These are phyloP conservation scores for Torrubiella hemipterigena DNA, from an alignment of 2,329 filamentous ascomycete species.

Conservation along the genomic window DNA sequence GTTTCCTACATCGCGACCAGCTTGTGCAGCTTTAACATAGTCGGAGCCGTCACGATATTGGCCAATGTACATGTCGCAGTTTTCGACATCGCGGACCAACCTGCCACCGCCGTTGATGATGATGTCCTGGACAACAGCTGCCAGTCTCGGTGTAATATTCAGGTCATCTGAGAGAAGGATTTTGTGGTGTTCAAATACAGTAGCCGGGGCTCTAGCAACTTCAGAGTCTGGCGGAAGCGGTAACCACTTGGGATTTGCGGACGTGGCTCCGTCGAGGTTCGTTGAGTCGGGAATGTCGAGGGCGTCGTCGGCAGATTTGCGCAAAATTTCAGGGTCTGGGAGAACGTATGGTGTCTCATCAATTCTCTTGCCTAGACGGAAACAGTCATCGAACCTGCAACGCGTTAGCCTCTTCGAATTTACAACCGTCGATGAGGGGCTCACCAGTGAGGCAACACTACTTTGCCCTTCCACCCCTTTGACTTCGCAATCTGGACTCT, in stretches of 20 bases:
- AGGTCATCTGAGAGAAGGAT: constrained; percentile 70
- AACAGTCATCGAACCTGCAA: constrained; percentile 83
- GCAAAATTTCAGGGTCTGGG: constrained; percentile 77
- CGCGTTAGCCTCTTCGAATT: no score
- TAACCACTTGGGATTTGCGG: constrained; percentile 29
- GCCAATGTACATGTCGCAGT: constrained; percentile 76
- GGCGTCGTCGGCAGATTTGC: constrained; percentile 39
- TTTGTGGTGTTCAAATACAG: constrained; percentile 66
- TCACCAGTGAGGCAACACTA: constrained; percentile 88
- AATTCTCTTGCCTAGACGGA: constrained; percentile 84
- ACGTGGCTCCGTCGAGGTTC: constrained; percentile 57
- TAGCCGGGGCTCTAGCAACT: constrained; percentile 39
- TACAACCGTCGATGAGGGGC: constrained; percentile 9
- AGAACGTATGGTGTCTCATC: constrained; percentile 77
- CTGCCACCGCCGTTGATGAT: constrained; percentile 60
- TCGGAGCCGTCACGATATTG: constrained; percentile 73
- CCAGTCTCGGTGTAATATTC: constrained; percentile 53
- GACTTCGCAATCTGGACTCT: constrained; percentile 52
- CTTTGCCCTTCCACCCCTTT: constrained; percentile 61
- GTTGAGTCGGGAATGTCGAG: constrained; percentile 44
- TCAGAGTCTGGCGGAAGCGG: constrained; percentile 28
- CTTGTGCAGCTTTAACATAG: constrained; percentile 65
- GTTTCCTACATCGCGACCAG: constrained; percentile 77
- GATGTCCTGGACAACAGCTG: constrained; percentile 55
- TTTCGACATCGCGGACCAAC: constrained; percentile 50